Evolutionary conservation across 768 basidiomycete genomes (phyloP), one percentile per base, ranked within the genome.

Genomic region (Trametes cingulata): DNA sequence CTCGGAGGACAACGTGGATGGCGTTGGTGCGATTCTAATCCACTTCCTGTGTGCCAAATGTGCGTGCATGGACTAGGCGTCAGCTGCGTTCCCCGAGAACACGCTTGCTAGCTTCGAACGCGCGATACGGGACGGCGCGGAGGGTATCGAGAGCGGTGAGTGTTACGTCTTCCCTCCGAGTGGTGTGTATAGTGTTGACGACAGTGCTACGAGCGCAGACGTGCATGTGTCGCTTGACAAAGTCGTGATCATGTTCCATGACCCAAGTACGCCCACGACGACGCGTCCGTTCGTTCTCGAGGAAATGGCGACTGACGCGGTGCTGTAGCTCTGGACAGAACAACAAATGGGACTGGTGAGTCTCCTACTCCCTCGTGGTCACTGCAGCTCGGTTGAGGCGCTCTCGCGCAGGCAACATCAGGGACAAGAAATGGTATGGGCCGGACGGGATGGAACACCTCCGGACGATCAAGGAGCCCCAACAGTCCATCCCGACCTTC

Each of bases 111-210:
- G 90, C 75, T 97, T 97, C 75, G 86, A 91, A 71, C 89, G 88
- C 61, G 95, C 95, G 68, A 90, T 95, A 60, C 83, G 84, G 20
- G 93, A 95, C 76, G 95, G 95, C 53, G 88, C 92, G 41, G 93
- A 97, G 71, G 93, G 85, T 53, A 93, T 97, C 67, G 95, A 97
- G 82, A 93, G 90, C 69, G 94, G 94, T 95, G 90, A 73, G 82
- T 10, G 10, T 75, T 65, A 65, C 62, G 8, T 22, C 4, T 12
- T n/a, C 47, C 7, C 19, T 19, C n/a, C n/a, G n/a, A n/a, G n/a
- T n/a, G n/a, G n/a, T n/a, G n/a, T n/a, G n/a, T n/a, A n/a, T n/a
- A n/a, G n/a, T n/a, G n/a, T n/a, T n/a, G n/a, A n/a, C n/a, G n/a
- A n/a, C n/a, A n/a, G n/a, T n/a, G n/a, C 29, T 5, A 33, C 67